Evolutionary conservation across 495 filamentous ascomycete species (phyloP), one percentile per base, ranked within the genome.

Genomic region (Penicillium cinerascens): DNA sequence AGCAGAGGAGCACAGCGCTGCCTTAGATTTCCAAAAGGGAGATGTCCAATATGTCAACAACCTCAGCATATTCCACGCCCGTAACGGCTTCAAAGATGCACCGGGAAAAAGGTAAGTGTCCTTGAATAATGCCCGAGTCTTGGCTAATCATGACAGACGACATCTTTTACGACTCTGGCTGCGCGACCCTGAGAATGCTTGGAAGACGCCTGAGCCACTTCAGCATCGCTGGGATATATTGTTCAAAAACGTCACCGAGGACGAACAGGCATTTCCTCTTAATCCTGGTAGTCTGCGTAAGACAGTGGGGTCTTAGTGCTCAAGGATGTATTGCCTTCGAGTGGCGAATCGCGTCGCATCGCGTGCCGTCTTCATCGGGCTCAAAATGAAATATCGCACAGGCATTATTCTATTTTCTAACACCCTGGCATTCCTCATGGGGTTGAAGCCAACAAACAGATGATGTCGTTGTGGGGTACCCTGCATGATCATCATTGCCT

Each of bases 1-100:
- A 0, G 84, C 78, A 0, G 80, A 82, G 37, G 73, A 78, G 60
- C 74, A 78, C 52, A 69, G 68, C 11, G 66, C 82, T 0, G 59
- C 72, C 0, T 64, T 85, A 2, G 70, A 79, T 38, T 81, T 86
- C 51, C 76, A 78, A 23, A 75, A 77, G 18, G 87, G 87, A 16
- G 87, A 91, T 67, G 78, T 91, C 50, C 82, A 84, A 56, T 87
- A 86, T 64, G 80, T 87, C 67, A 89, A 91, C 66, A 91, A 91
- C 60, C 71, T 89, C 40, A 78, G 78, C 26, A 68, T 89, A 42
- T 76, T 89, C 49, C 87, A 91, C 69, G 79, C 68, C 2, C 64
- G 70, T 6, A 68, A 72, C 37, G 57, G 66, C 2, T 73, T 68
- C 20, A 54, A 10, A 15, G 67, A 74, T 51, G 55, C 35, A 13